Evolutionary conservation across 139 green algal genomes (phyloP).

Genomic region (Gonium pectorale): DNA sequence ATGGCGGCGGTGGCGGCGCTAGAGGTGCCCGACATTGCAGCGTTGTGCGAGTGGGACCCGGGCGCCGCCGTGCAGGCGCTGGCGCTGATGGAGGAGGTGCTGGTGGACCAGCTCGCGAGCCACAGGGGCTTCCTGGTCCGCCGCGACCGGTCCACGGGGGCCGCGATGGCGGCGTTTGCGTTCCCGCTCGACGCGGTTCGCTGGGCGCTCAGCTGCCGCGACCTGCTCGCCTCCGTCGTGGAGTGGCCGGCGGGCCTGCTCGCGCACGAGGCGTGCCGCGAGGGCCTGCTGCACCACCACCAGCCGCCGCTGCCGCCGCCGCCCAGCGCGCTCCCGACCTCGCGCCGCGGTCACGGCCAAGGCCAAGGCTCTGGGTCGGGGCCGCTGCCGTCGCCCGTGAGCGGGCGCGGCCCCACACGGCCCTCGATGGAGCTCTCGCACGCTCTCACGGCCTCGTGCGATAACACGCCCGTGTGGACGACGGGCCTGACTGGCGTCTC

Average conservation of each 20-base stretch:
- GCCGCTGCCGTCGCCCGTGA: constrained; percentile 1
- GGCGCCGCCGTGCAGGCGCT: background rate
- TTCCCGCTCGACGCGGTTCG: constrained; percentile 28
- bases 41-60: constrained; percentile 2
- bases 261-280: constrained; percentile 5
- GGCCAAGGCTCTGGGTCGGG: background rate
- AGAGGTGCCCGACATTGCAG: background rate
- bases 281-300: background rate
- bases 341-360: background rate
- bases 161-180: background rate
- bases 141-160: background rate
- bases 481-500: no score
- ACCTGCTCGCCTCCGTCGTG: background rate
- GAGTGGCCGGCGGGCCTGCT: background rate
- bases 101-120: constrained; percentile 5
- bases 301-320: background rate
- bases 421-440: background rate
- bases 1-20: constrained; percentile 7
- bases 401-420: background rate
- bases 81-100: background rate
- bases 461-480: background rate
- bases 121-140: constrained; percentile 17
- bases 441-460: constrained; percentile 17
- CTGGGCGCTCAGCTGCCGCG: constrained; percentile 26
- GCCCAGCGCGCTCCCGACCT: background rate